These are phyloP conservation scores for Euptelea pleiosperma DNA, from an alignment of 164 flowering plant genomes.

Conservation along the genomic window DNA sequence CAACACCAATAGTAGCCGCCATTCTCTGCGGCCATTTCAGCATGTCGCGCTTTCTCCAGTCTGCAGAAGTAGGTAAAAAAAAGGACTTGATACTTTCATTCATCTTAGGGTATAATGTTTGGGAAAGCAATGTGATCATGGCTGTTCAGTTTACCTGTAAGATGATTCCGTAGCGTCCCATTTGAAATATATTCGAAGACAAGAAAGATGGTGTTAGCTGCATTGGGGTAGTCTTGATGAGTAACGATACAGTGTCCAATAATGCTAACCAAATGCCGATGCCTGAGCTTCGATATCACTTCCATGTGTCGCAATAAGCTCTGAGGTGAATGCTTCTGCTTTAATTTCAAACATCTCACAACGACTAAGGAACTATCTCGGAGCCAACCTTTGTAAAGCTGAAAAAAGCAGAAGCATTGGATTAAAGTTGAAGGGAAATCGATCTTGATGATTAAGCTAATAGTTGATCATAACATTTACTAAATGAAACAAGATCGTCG, in stretches of 20 bases:
- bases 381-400: conserved; percentile 75
- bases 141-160: conserved; percentile 45
- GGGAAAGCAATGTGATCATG: not conserved
- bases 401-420: conserved; percentile 17
- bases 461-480: no score
- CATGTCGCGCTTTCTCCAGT: conserved; percentile 53
- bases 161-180: conserved; percentile 55
- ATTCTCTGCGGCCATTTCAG: conserved; percentile 88
- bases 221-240: conserved; percentile 44
- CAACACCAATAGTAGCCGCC: conserved; percentile 57
- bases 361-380: conserved; percentile 57
- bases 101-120: no score
- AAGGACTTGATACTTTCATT: not conserved
- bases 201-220: conserved; percentile 46
- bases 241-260: conserved; percentile 76
- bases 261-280: conserved; percentile 74
- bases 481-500: no score
- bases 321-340: conserved; percentile 51
- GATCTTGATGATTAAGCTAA: no score
- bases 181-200: conserved; percentile 60
- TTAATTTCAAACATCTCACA: conserved; percentile 56
- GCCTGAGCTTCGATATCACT: conserved; percentile 61
- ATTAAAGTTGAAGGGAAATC: not conserved
- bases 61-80: conserved; percentile 27
- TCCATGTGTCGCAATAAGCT: conserved; percentile 54